Percentiles rank a stretch among this genome's conserved stretches.
Evolutionary conservation across 1,139 yeast genomes (phyloP).

Genomic region (Arxiozyma bovina): DNA sequence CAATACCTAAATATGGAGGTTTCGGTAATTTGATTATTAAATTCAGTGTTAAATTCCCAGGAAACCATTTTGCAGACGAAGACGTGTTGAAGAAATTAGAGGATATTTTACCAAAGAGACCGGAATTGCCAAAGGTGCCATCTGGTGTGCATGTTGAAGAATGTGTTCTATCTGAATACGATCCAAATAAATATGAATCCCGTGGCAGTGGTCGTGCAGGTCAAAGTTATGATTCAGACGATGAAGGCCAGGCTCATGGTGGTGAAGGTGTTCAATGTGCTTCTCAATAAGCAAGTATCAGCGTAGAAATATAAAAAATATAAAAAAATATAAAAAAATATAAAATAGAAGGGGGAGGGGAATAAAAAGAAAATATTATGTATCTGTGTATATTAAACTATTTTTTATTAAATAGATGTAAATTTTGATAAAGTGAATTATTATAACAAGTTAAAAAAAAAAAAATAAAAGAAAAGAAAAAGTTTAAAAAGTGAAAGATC

Average conservation of each 20-base stretch:
- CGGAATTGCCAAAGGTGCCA: constrained; percentile 43
- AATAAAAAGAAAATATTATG: no score
- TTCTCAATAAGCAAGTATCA: constrained; percentile 43
- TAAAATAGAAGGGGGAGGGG: no score
- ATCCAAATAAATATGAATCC: constrained; percentile 50
- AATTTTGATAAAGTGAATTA: neutral
- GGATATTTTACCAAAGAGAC: constrained; percentile 58
- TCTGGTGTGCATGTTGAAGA: constrained; percentile 69
- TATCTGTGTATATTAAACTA: neutral
- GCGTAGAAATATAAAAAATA: neutral
- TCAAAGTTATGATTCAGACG: constrained; percentile 48
- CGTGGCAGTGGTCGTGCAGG: constrained; percentile 38
- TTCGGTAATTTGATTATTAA: constrained; percentile 64
- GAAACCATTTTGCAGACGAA: constrained; percentile 52
- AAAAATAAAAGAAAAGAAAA: no score
- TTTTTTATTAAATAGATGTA: no score
- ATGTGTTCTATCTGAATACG: constrained; percentile 60
- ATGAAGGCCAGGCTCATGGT: constrained; percentile 43
- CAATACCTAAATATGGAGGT: constrained; percentile 67
- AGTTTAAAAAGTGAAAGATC: no score
- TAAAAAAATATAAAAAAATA: neutral
- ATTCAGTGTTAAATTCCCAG: constrained; percentile 67
- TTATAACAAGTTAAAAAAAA: no score
- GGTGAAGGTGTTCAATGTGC: constrained; percentile 86
- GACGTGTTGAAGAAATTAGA: constrained; percentile 61